Conservation (phyloP, 1,284 basidiomycete species). For the Rhodotorula sp. region DNA sequence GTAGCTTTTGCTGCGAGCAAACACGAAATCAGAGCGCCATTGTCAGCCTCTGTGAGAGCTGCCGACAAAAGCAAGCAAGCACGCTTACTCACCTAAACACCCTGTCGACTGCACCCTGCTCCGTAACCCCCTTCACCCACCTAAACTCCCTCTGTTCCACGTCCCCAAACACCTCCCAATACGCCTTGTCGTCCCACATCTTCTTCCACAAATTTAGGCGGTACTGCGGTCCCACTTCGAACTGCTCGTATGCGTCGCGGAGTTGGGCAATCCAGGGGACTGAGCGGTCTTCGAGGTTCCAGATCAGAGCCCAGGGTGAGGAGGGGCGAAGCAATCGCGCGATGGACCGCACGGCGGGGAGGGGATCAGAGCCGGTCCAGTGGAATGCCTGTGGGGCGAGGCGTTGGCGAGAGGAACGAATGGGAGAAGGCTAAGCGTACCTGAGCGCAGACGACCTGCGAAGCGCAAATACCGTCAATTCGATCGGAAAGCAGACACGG, state of each 20-base stretch:
- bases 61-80: not conserved
- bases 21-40: slow-evolving; percentile 11
- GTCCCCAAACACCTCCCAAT: slow-evolving; percentile 13
- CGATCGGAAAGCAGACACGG: not conserved
- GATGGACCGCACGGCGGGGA: slow-evolving; percentile 45
- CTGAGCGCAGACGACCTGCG: too few species aligned
- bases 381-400: slow-evolving; percentile 30
- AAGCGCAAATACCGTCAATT: not conserved
- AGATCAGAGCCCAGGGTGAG: slow-evolving; percentile 49
- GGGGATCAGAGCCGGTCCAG: slow-evolving; percentile 37
- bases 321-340: slow-evolving; percentile 49
- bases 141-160: not conserved
- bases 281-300: slow-evolving; percentile 44
- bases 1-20: slow-evolving; percentile 38
- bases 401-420: too few species aligned
- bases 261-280: slow-evolving; percentile 40
- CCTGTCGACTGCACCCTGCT: too few species aligned
- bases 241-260: slow-evolving; percentile 40
- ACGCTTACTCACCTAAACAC: not conserved
- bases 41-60: too few species aligned
- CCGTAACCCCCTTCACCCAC: too few species aligned
- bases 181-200: slow-evolving; percentile 29
- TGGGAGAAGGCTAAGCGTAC: not conserved
- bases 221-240: slow-evolving; percentile 40
- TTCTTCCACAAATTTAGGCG: slow-evolving; percentile 35